phyloP scores from a whole-genome alignment of 139 green algal species.

The Yamagishiella unicocca region DNA sequence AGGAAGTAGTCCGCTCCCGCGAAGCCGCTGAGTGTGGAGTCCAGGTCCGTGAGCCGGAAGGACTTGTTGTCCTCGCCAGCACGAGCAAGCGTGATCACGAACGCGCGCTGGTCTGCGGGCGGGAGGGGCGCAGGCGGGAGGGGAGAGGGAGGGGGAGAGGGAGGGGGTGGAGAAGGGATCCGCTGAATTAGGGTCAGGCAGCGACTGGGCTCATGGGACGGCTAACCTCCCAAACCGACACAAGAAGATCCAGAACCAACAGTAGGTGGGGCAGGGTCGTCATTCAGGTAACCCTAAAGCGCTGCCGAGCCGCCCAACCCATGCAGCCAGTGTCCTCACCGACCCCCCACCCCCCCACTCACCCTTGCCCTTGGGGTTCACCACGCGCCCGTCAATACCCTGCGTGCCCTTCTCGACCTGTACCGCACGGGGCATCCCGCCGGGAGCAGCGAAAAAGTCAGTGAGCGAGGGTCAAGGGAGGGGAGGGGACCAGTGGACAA shows the following conservation, averaged over 20 bases:
- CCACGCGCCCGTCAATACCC: conserved; percentile 85
- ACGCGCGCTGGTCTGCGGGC: conserved; percentile 71
- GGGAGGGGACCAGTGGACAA: not conserved
- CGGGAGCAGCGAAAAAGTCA: not conserved
- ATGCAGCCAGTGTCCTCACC: too few relatives aligned
- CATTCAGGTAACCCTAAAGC: too few relatives aligned
- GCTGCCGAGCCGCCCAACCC: too few relatives aligned
- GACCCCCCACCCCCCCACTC: not conserved
- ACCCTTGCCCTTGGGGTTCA: conserved; percentile 66
- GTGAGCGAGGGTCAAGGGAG: not conserved
- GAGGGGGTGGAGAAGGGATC: not conserved
- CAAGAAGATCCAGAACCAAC: too few relatives aligned
- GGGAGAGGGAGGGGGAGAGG: not conserved
- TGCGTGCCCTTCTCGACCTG: conserved; percentile 90
- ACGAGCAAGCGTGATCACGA: conserved; percentile 84
- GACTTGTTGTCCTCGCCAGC: conserved; percentile 89
- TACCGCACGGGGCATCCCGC: not conserved
- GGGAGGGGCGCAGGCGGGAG: not conserved
- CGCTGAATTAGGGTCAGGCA: too few relatives aligned
- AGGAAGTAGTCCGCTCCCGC: conserved; percentile 91
- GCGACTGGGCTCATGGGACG: too few relatives aligned
- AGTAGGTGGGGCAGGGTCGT: too few relatives aligned
- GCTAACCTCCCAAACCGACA: too few relatives aligned
- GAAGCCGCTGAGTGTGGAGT: conserved; percentile 85
- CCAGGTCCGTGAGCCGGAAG: conserved; percentile 83